Evolutionary conservation across 495 filamentous ascomycete species (phyloP).

Genomic region (Polyplosphaeria fusca): DNA sequence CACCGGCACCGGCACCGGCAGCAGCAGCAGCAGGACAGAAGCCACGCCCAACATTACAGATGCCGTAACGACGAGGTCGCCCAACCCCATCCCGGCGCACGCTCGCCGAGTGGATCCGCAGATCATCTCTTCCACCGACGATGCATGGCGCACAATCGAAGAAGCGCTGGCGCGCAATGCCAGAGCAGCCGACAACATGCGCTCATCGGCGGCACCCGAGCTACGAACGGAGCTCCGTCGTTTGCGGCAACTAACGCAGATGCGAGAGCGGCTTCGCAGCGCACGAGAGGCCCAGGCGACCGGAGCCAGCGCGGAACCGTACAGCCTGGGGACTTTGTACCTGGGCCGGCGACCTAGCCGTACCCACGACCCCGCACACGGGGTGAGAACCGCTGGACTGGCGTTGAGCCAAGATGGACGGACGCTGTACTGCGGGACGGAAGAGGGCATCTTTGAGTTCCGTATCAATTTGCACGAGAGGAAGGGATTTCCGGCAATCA

Average conservation of each 20-base stretch:
- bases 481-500: conserved; percentile 36
- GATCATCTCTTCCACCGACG: conserved; percentile 29
- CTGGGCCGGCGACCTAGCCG: conserved; percentile 4
- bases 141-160: conserved; percentile 50
- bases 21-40: not conserved
- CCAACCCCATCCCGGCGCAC: conserved; percentile 28
- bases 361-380: conserved; percentile 26
- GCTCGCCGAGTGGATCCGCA: conserved; percentile 26
- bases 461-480: conserved; percentile 38
- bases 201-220: conserved; percentile 20
- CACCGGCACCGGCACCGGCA: not conserved
- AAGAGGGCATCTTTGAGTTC: conserved; percentile 44
- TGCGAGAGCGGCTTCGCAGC: conserved; percentile 29
- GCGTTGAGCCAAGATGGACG: conserved; percentile 43
- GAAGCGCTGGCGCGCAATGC: conserved; percentile 42
- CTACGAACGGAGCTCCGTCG: conserved; percentile 27
- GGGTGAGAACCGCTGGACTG: conserved; percentile 41
- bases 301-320: not conserved
- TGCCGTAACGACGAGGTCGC: conserved; percentile 25
- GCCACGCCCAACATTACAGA: conserved; percentile 19
- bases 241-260: conserved; percentile 30
- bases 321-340: conserved; percentile 6
- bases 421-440: conserved; percentile 38
- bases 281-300: conserved; percentile 15
- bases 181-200: conserved; percentile 28